A percentile compares a stretch with the other conserved stretches of the same genome.
phyloP scores from a whole-genome alignment of 23 red algal genomes.

The Gracilariopsis chorda region DNA sequence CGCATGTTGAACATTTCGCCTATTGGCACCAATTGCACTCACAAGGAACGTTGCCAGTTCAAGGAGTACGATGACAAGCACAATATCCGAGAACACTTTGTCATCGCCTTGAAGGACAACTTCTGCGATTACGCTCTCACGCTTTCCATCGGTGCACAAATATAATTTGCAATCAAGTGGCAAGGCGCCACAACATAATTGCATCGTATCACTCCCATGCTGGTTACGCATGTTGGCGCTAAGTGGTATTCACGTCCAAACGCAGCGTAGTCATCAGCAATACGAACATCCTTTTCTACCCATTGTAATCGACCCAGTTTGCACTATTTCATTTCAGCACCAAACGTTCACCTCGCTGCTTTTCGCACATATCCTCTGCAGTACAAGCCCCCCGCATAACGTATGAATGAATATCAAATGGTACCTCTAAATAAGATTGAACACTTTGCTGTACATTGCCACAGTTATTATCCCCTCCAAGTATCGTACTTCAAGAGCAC shows the following conservation, averaged over 20 bases:
- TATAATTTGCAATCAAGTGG: conserved; percentile 49
- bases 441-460: conserved; percentile 87
- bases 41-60: no score
- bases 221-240: conserved; percentile 99
- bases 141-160: no score
- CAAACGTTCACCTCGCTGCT: conserved; percentile 88
- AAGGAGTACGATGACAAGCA: no score
- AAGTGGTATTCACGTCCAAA: conserved; percentile 86
- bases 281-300: conserved; percentile 87
- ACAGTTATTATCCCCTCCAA: conserved; percentile 89
- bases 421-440: conserved; percentile 91
- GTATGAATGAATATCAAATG: conserved; percentile 77
- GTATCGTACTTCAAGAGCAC: conserved; percentile 84
- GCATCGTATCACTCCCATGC: conserved; percentile 99
- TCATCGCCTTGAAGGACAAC: no score
- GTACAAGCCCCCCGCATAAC: conserved; percentile 63
- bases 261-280: conserved; percentile 73
- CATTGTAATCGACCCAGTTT: conserved; percentile 89
- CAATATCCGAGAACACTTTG: no score
- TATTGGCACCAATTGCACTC: no score
- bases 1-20: no score
- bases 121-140: no score
- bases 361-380: conserved; percentile 91
- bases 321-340: conserved; percentile 76
- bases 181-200: conserved; percentile 62